Evolutionary conservation across 768 basidiomycete genomes (phyloP).

Genomic region (Tubosaeta brunneosetosa): DNA sequence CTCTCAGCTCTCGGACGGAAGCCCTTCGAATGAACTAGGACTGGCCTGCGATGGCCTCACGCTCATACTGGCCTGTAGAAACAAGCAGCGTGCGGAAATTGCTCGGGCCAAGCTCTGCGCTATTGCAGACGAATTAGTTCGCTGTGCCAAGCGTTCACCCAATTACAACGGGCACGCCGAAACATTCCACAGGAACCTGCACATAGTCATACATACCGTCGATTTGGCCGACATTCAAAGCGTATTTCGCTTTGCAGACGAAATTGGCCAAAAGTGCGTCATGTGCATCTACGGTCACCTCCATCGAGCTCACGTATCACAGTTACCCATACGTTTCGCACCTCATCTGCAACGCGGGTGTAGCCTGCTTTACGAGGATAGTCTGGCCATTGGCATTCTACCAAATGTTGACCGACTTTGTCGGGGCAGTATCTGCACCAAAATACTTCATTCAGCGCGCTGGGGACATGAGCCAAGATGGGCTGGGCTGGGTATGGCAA

Average conservation of each 20-base stretch:
- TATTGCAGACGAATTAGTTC: conserved; percentile 53
- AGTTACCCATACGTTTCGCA: conserved; percentile 83
- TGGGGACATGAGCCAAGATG: conserved; percentile 61
- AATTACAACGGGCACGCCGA: conserved; percentile 51
- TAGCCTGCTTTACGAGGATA: conserved; percentile 53
- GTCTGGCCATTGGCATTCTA: conserved; percentile 43
- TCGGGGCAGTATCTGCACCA: conserved; percentile 50
- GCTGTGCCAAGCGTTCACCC: conserved; percentile 28
- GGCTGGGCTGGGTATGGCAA: conserved; percentile 80
- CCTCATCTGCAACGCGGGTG: conserved; percentile 76
- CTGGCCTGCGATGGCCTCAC: conserved; percentile 53
- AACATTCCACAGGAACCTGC: conserved; percentile 53
- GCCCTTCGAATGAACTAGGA: conserved; percentile 23
- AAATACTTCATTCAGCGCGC: conserved; percentile 50
- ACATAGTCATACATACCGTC: conserved; percentile 55
- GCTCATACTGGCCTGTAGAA: conserved; percentile 79
- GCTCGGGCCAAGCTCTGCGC: conserved; percentile 53
- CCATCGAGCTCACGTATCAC: neutral
- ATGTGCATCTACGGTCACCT: neutral
- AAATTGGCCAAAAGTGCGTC: conserved; percentile 50
- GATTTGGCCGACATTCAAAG: conserved; percentile 61
- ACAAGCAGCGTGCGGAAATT: conserved; percentile 52
- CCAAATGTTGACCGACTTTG: conserved; percentile 44
- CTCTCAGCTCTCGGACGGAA: conserved; percentile 51
- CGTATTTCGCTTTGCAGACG: conserved; percentile 58